phyloP scores from a whole-genome alignment of 495 filamentous ascomycete species.

The Penicillium subrubescens region DNA sequence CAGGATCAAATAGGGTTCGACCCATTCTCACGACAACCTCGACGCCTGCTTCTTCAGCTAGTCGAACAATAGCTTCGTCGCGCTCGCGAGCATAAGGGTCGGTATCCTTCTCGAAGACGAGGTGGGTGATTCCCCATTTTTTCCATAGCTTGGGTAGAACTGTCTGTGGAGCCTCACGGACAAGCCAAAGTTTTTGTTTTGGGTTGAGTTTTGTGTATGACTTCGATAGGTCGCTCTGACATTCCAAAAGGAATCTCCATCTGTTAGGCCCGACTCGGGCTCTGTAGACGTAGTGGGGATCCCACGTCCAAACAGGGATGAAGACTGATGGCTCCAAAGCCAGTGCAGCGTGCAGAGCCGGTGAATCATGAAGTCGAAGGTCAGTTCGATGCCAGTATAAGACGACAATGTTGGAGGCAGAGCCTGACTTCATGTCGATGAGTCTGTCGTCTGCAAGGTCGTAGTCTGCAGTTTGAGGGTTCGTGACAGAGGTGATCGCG shows the following conservation, averaged over 20 bases:
- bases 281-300: slow-evolving; percentile 72
- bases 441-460: background rate
- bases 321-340: slow-evolving; percentile 61
- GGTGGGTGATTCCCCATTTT: slow-evolving; percentile 66
- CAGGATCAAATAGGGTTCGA: slow-evolving; percentile 67
- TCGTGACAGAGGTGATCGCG: background rate
- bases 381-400: slow-evolving; percentile 80
- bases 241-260: slow-evolving; percentile 71
- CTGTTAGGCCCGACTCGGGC: slow-evolving; percentile 65
- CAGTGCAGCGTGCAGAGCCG: slow-evolving; percentile 64
- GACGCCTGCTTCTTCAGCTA: slow-evolving; percentile 64
- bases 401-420: slow-evolving; percentile 47
- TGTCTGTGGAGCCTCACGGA: slow-evolving; percentile 68
- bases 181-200: slow-evolving; percentile 65
- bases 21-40: slow-evolving; percentile 61
- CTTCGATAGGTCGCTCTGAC: slow-evolving; percentile 62
- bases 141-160: slow-evolving; percentile 68
- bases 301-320: slow-evolving; percentile 72
- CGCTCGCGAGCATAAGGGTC: slow-evolving; percentile 66
- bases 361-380: slow-evolving; percentile 71
- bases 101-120: slow-evolving; percentile 75
- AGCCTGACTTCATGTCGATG: slow-evolving; percentile 7
- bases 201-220: slow-evolving; percentile 62
- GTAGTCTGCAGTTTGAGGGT: background rate
- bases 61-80: slow-evolving; percentile 53